Conservation (phyloP, 177 flowering plant genomes). For the Vitis hybrid region DNA sequence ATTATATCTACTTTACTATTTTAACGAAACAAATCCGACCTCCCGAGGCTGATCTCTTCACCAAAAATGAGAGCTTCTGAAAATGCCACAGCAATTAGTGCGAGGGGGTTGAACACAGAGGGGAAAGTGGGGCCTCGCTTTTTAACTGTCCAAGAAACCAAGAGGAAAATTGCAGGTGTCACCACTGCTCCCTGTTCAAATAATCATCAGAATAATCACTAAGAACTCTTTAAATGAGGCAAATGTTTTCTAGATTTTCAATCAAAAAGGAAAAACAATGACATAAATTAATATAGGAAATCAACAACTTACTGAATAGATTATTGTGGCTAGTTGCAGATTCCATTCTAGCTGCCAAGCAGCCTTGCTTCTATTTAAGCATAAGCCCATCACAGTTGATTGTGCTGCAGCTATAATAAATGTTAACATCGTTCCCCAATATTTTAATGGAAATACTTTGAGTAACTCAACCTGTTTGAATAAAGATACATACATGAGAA, state of each 20-base stretch:
- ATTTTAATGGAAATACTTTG: slow-evolving; percentile 41
- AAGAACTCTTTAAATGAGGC: not conserved
- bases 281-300: not conserved
- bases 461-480: slow-evolving; percentile 38
- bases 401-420: slow-evolving; percentile 44
- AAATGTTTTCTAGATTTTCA: not conserved
- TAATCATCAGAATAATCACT: not conserved
- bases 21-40: slow-evolving; percentile 15
- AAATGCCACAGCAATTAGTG: slow-evolving; percentile 37
- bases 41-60: slow-evolving; percentile 33
- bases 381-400: slow-evolving; percentile 38
- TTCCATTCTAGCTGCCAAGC: slow-evolving; percentile 47
- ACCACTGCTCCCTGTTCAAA: slow-evolving; percentile 47
- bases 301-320: slow-evolving; percentile 43
- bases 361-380: slow-evolving; percentile 24
- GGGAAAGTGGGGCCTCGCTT: slow-evolving; percentile 50
- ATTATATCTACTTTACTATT: no score
- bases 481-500: not conserved
- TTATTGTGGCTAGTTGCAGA: slow-evolving; percentile 43
- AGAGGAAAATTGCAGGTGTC: slow-evolving; percentile 42
- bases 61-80: slow-evolving; percentile 41
- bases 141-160: slow-evolving; percentile 36
- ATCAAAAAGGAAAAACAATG: not conserved
- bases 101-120: slow-evolving; percentile 51
- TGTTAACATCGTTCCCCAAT: slow-evolving; percentile 35